Conservation (phyloP, 2,329 filamentous ascomycete genomes). For the Thelonectria olida region DNA sequence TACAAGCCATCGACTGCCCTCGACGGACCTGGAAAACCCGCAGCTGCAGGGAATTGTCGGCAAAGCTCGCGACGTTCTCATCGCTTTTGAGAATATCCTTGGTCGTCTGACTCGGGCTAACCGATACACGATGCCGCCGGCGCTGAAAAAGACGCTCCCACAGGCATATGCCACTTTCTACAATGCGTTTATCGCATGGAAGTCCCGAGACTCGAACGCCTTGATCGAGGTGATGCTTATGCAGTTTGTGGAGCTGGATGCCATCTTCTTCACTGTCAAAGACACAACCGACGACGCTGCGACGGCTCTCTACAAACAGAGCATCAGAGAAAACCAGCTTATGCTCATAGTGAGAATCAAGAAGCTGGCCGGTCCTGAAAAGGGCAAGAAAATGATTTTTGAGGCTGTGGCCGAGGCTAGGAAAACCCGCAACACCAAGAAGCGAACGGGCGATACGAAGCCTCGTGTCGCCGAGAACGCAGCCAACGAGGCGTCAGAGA, state of each 20-base stretch:
- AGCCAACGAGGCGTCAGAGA: conserved; percentile 48
- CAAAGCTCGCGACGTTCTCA: conserved; percentile 80
- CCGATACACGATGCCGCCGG: conserved; percentile 71
- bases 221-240: conserved; percentile 87
- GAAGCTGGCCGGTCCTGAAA: conserved; percentile 75
- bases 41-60: conserved; percentile 76
- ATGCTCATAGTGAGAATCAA: conserved; percentile 84
- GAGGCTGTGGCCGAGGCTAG: conserved; percentile 79
- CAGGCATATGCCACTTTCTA: conserved; percentile 79
- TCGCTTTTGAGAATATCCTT: conserved; percentile 79
- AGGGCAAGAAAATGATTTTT: conserved; percentile 77
- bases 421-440: conserved; percentile 70
- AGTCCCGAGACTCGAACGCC: conserved; percentile 80
- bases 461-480: conserved; percentile 69
- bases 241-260: conserved; percentile 85
- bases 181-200: conserved; percentile 85
- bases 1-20: conserved; percentile 45
- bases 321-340: conserved; percentile 82
- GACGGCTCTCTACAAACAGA: conserved; percentile 79
- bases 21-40: conserved; percentile 65
- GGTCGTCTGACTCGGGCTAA: conserved; percentile 73
- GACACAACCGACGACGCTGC: conserved; percentile 78
- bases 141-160: conserved; percentile 69
- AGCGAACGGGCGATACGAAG: conserved; percentile 74
- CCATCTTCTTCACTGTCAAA: conserved; percentile 85